Evolutionary conservation across 768 basidiomycete genomes (phyloP).

Genomic region (Rhodotorula toruloides): DNA sequence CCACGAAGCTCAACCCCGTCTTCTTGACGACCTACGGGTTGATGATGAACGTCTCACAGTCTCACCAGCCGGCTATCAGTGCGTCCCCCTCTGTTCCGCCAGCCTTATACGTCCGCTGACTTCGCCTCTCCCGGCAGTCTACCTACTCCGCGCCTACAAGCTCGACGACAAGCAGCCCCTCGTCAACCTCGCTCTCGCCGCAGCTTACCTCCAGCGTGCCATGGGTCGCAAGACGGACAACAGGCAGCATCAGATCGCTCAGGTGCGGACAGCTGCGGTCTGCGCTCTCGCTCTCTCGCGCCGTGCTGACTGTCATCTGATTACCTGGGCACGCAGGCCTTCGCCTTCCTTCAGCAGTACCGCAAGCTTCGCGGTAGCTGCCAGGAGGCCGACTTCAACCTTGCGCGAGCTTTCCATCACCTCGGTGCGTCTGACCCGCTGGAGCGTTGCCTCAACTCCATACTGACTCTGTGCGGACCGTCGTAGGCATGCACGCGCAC

Average conservation of each 20-base stretch:
- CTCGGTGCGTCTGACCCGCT: conserved; percentile 56
- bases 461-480: too few species aligned
- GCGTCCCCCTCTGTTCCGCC: conserved; percentile 44
- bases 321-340: conserved; percentile 52
- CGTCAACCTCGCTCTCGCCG: conserved; percentile 72
- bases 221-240: conserved; percentile 95
- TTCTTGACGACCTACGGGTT: conserved; percentile 73
- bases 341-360: conserved; percentile 80
- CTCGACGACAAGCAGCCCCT: conserved; percentile 76
- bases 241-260: conserved; percentile 76
- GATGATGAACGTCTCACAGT: conserved; percentile 73
- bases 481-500: conserved; percentile 67
- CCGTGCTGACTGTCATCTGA: neutral
- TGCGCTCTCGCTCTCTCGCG: neutral
- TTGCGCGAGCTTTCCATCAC: conserved; percentile 85
- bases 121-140: conserved; percentile 55
- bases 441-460: neutral
- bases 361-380: conserved; percentile 57
- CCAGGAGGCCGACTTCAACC: conserved; percentile 87
- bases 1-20: conserved; percentile 67
- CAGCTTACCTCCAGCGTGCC: conserved; percentile 79
- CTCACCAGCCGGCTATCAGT: conserved; percentile 89
- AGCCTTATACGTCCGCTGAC: conserved; percentile 1
- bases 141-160: conserved; percentile 81
- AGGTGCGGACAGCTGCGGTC: conserved; percentile 49